phyloP scores from a whole-genome alignment of 2,329 filamentous ascomycete species.

The Eurotiales sp. region DNA sequence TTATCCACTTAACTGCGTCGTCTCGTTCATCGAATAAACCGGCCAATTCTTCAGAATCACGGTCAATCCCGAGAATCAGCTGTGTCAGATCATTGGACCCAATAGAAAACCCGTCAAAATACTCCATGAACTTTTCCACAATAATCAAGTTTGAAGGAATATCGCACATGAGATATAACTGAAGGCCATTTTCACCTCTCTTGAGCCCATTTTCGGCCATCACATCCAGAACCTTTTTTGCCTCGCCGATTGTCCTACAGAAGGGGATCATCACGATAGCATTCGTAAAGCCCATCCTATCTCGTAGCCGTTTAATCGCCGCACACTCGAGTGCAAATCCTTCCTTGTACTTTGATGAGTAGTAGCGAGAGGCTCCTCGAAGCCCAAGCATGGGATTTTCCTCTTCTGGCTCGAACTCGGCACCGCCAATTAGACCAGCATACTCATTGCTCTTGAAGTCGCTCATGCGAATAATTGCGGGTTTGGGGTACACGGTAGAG shows the following conservation, averaged over 20 bases:
- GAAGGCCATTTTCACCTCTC: constrained; percentile 33
- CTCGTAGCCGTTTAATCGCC: constrained; percentile 36
- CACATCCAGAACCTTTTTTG: constrained; percentile 31
- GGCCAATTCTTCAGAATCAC: constrained; percentile 35
- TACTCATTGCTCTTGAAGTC: constrained; percentile 44
- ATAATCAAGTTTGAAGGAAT: constrained; percentile 42
- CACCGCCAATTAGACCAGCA: constrained; percentile 37
- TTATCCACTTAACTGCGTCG: constrained; percentile 40
- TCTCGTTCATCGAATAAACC: constrained; percentile 40
- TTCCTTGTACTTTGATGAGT: constrained; percentile 37
- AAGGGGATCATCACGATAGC: constrained; percentile 40
- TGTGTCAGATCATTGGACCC: constrained; percentile 42
- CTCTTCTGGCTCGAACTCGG: constrained; percentile 37
- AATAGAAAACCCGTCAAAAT: constrained; percentile 42
- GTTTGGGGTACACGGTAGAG: constrained; percentile 36
- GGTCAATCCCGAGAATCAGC: constrained; percentile 38
- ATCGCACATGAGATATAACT: constrained; percentile 43
- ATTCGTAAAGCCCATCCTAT: constrained; percentile 36
- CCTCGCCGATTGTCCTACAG: constrained; percentile 35
- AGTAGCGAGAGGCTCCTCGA: constrained; percentile 41
- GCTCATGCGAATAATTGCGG: constrained; percentile 38
- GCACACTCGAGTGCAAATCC: constrained; percentile 40
- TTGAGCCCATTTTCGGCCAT: constrained; percentile 38
- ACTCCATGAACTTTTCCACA: constrained; percentile 31
- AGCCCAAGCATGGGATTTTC: constrained; percentile 44